Evolutionary conservation across 1,139 yeast genomes (phyloP), one percentile per base, ranked within the genome.

Genomic region (Protomyces pachydermus): DNA sequence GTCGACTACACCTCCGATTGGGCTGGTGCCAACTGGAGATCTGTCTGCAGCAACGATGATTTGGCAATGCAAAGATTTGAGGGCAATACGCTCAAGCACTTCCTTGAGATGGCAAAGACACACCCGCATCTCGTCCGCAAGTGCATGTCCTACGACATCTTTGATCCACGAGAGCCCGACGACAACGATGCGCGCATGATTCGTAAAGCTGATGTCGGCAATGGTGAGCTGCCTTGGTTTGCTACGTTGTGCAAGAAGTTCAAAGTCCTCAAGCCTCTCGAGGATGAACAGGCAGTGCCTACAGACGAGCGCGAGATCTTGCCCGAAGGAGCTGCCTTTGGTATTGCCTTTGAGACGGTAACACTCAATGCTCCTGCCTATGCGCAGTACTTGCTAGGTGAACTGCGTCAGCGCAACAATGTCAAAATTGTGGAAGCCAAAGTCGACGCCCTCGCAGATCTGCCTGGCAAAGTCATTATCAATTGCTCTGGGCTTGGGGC

Each of bases 1-100:
- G 81, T 82, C 67, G 78, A 81, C 61, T 88, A 84, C 72, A 85
- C 95, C 1, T 85, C 91, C 0, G 95, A 95, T 1, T 86, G 86
- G 81, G 91, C 91, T 0, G 89, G 89, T n/a, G 89, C 87, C 1
- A 76, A 76, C 65, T 76, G 54, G 54, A 25, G 65, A 63, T 46
- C 62, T 56, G 53, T 64, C 65, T 18, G 51, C 65, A 23, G 71
- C 70, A 66, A 64, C 16, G 66, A 68, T 18, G 61, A 60, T n/a
- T 48, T 28, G 34, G 18, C 45, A 42, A 58, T 58, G 62, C 53
- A 51, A 3, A 20, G 52, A 2, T 34, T 28, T 12, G 62, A 58
- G 56, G 39, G 39, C 10, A 56, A 50, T 8, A 58, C 62, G 5
- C 14, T 58, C 18, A 12, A 42, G 4, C 35, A 58, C 42, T 58